phyloP scores from a whole-genome alignment of 2,329 filamentous ascomycete genomes.

The Pestalotiopsis sp. region DNA sequence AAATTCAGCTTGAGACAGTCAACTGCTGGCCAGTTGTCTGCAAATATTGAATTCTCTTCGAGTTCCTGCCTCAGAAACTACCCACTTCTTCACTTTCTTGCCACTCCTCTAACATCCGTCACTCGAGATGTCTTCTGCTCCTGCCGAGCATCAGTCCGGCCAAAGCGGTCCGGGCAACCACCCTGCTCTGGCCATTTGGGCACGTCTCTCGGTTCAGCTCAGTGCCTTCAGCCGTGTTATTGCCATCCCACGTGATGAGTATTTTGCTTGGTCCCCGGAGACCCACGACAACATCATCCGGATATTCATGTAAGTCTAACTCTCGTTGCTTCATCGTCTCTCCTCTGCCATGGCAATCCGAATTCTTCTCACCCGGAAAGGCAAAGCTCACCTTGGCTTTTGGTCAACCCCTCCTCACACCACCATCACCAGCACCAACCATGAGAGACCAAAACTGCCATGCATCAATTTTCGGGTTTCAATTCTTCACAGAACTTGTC shows the following conservation, averaged over 20 bases:
- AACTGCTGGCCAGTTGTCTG: no score
- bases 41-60: no score
- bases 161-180: not conserved
- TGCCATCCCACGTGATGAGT: not conserved
- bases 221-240: not conserved
- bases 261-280: not conserved
- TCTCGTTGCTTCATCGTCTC: not conserved
- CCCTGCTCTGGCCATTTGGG: not conserved
- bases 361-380: no score
- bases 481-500: not conserved
- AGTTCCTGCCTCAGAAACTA: no score
- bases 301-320: slow-evolving; percentile 6
- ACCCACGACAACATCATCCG: not conserved
- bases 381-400: no score
- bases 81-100: no score
- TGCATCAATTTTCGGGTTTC: no score
- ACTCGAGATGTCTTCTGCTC: not conserved
- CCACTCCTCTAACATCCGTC: no score
- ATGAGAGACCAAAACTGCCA: no score
- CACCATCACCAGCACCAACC: no score
- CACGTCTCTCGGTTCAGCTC: not conserved
- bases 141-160: not conserved
- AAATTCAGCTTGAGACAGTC: no score
- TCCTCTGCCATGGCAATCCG: not conserved
- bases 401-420: no score